A percentile compares a stretch with the other conserved stretches of the same genome.
These are phyloP conservation scores for Cladosporium cucumerinum DNA, from an alignment of 2,329 filamentous ascomycete genomes.

Conservation along the genomic window DNA sequence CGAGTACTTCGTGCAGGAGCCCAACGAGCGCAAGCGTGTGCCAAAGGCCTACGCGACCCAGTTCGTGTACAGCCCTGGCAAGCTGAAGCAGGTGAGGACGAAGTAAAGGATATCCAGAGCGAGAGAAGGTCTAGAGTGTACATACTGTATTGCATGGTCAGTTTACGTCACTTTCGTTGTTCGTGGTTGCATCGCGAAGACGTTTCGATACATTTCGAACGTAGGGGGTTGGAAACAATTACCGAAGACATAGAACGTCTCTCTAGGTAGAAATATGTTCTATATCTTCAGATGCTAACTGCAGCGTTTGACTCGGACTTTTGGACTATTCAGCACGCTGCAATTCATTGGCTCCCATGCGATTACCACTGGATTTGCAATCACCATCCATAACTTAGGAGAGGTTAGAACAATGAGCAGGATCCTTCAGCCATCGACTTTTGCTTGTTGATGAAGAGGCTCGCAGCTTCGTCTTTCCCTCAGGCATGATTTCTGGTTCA, in stretches of 20 bases:
- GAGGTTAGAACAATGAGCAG: not conserved
- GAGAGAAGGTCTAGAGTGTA: slow-evolving; percentile 10
- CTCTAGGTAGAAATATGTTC: not conserved
- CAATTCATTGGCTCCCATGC: not conserved
- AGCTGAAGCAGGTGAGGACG: slow-evolving; percentile 76
- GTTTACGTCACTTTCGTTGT: not conserved
- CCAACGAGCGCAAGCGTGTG: slow-evolving; percentile 77
- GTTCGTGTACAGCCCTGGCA: slow-evolving; percentile 79
- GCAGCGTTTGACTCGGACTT: not conserved
- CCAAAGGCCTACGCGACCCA: slow-evolving; percentile 98
- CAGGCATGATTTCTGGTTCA: not conserved
- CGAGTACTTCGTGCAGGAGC: slow-evolving; percentile 98
- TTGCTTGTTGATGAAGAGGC: not conserved
- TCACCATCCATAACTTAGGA: not conserved
- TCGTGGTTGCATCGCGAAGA: not conserved
- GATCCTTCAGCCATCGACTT: not conserved
- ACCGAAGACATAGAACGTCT: too few species aligned
- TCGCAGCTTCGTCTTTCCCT: not conserved
- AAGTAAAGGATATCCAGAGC: slow-evolving; percentile 58
- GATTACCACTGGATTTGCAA: not conserved
- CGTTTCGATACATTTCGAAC: not conserved
- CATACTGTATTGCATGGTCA: slow-evolving; percentile 17
- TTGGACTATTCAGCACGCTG: not conserved
- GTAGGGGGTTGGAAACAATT: not conserved
- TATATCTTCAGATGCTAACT: not conserved